These are phyloP conservation scores for Boletus reticulatus DNA, from an alignment of 768 basidiomycete genomes.

Conservation along the genomic window DNA sequence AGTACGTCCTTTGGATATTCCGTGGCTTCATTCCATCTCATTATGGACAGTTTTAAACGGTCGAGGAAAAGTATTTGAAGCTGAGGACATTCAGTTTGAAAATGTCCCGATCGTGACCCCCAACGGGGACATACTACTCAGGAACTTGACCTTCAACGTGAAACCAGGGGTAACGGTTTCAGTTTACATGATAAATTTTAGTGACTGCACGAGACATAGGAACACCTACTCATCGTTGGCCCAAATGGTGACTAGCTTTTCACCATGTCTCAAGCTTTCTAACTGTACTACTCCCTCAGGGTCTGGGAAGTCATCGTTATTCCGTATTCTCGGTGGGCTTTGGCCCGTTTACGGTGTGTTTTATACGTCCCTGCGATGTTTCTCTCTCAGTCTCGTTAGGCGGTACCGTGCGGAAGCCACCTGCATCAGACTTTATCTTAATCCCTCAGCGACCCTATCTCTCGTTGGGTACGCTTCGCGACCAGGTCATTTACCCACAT, in stretches of 20 bases:
- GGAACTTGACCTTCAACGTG: constrained; percentile 82
- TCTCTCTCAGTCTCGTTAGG: constrained; percentile 28
- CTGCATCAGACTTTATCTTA: constrained; percentile 84
- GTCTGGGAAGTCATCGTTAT: constrained; percentile 87
- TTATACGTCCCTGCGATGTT: neutral
- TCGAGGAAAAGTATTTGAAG: constrained; percentile 75
- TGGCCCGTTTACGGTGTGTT: constrained; percentile 70
- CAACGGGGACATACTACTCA: constrained; percentile 89
- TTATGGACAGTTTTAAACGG: constrained; percentile 64
- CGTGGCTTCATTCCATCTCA: neutral
- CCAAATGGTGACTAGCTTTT: constrained; percentile 69
- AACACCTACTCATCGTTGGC: constrained; percentile 91
- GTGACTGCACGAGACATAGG: constrained; percentile 40
- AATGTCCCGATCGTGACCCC: constrained; percentile 95
- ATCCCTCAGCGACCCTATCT: constrained; percentile 97
- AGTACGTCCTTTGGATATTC: constrained; percentile 45
- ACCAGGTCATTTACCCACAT: constrained; percentile 97
- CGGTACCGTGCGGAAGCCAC: constrained; percentile 87
- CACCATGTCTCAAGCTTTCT: neutral
- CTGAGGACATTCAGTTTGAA: constrained; percentile 90
- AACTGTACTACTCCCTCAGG: constrained; percentile 37
- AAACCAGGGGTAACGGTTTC: constrained; percentile 65
- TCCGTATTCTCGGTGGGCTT: constrained; percentile 95
- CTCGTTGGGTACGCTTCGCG: constrained; percentile 89
- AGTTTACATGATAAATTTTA: neutral